Percentiles rank a stretch among this genome's conserved stretches.
These are phyloP conservation scores for Pythium volutum DNA, from an alignment of 352 stramenopile species.

Conservation along the genomic window DNA sequence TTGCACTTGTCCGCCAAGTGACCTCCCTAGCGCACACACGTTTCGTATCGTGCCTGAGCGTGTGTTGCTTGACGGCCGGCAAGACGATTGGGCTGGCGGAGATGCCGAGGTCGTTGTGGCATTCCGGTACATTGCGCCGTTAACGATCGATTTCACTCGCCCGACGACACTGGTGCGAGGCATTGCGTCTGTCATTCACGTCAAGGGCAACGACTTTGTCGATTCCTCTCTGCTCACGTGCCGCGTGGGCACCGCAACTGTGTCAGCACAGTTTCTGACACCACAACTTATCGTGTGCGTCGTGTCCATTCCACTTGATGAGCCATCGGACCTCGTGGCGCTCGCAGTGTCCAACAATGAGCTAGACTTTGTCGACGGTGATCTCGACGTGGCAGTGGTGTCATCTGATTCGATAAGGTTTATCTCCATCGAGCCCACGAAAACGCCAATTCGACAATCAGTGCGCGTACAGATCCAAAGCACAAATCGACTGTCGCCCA, in stretches of 20 bases:
- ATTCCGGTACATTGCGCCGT: slow-evolving; percentile 6
- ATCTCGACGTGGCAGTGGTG: slow-evolving; percentile 14
- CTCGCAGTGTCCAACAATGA: slow-evolving; percentile 21
- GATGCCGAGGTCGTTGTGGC: not conserved
- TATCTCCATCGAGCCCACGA: slow-evolving; percentile 7
- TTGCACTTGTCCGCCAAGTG: slow-evolving; percentile 3
- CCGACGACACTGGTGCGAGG: slow-evolving; percentile 3
- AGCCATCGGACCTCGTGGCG: slow-evolving; percentile 28
- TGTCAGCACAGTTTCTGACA: slow-evolving; percentile 28
- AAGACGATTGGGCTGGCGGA: not conserved
- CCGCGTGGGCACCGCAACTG: slow-evolving; percentile 19
- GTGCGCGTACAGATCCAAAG: slow-evolving; percentile 7
- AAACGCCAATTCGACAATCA: slow-evolving; percentile 2
- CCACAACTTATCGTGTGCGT: slow-evolving; percentile 5
- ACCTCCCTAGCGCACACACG: not conserved
- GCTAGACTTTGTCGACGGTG: slow-evolving; percentile 18
- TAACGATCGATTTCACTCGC: slow-evolving; percentile 6
- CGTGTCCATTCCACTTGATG: not conserved
- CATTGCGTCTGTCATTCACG: slow-evolving; percentile 10
- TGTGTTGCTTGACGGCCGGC: not conserved
- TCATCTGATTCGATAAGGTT: not conserved
- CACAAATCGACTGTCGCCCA: not conserved
- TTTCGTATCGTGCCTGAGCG: slow-evolving; percentile 7
- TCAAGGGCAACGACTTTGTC: slow-evolving; percentile 36
- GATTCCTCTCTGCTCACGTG: slow-evolving; percentile 42